Evolutionary conservation across 331 rosid species (phyloP), one percentile per base, ranked within the genome.

Genomic region (Cydonia oblonga): DNA sequence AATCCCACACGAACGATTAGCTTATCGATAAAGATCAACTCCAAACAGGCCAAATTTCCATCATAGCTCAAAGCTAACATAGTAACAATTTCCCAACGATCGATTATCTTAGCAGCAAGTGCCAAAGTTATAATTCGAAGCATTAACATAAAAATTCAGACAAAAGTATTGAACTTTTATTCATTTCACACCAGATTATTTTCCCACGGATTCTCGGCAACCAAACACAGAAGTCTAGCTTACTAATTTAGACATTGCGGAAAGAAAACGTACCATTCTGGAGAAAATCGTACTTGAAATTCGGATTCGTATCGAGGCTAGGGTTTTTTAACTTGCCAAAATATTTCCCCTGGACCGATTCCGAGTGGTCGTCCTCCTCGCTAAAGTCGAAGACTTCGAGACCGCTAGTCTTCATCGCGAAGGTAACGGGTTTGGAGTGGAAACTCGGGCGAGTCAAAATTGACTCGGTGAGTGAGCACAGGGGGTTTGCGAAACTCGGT

Each of bases 311-410:
- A 14, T 70, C 81, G 70, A 42, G 42, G 67, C 66, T 73, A 79
- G 95, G 80, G 93, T 67, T 87, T 76, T 78, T 76, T 69, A 69
- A 79, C 67, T 69, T 76, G 64, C 7, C 29, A 24, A 70, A 22
- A 25, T 28, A 70, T n/a, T 80, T 86, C 9, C 69, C 81, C 30
- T 77, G 44, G 67, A 40, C 74, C 59, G 57, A 72, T 44, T 80
- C 86, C 6, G 81, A 42, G 12, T 30, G 72, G 71, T 77, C 83
- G 18, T 90, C 98, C 25, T 87, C 88, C 49, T 85, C 84, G 57
- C 75, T 78, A 81, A 81, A 90, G 78, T 87, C 92, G 81, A 82
- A 85, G 32, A 85, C 92, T 9, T 69, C 79, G 10, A 84, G 75
- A 73, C 82, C 91, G 80, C 74, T 62, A 54, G 75, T 72, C 79